Conservation (phyloP, 1,139 yeast species). For the Debaryomyces singareniensis region DNA sequence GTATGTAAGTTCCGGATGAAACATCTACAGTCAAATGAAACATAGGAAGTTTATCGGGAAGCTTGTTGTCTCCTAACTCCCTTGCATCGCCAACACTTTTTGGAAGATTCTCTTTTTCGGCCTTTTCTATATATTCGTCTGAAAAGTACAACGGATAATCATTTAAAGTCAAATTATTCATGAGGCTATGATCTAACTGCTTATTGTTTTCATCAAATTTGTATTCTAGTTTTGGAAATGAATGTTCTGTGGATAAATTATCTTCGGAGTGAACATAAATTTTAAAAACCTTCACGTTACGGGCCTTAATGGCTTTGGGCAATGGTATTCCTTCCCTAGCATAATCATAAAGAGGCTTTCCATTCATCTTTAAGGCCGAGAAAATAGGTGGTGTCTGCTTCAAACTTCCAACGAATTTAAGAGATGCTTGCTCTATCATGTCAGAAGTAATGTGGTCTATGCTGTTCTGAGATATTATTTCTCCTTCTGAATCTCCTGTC, state of each 20-base stretch:
- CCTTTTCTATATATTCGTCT: constrained; percentile 39
- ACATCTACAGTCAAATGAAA: constrained; percentile 73
- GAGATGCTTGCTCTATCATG: constrained; percentile 42
- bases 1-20: constrained; percentile 91
- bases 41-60: constrained; percentile 46
- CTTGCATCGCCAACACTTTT: constrained; percentile 23
- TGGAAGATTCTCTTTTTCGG: constrained; percentile 28
- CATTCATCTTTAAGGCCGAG: constrained; percentile 91
- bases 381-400: constrained; percentile 93
- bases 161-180: constrained; percentile 54
- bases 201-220: constrained; percentile 48
- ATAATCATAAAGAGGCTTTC: constrained; percentile 89
- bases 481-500: constrained; percentile 92
- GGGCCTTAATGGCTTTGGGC: constrained; percentile 71
- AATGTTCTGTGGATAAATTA: constrained; percentile 50
- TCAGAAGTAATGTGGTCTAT: constrained; percentile 55
- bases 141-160: constrained; percentile 60
- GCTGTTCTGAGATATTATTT: constrained; percentile 53
- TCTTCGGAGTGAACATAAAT: constrained; percentile 49
- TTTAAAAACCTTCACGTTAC: constrained; percentile 60
- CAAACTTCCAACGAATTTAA: constrained; percentile 68
- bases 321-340: constrained; percentile 85
- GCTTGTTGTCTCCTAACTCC: constrained; percentile 17
- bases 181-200: constrained; percentile 39
- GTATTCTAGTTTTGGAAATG: constrained; percentile 44